These are phyloP conservation scores for Alternaria conjuncta DNA, from an alignment of 2,329 filamentous ascomycete genomes.

Conservation along the genomic window DNA sequence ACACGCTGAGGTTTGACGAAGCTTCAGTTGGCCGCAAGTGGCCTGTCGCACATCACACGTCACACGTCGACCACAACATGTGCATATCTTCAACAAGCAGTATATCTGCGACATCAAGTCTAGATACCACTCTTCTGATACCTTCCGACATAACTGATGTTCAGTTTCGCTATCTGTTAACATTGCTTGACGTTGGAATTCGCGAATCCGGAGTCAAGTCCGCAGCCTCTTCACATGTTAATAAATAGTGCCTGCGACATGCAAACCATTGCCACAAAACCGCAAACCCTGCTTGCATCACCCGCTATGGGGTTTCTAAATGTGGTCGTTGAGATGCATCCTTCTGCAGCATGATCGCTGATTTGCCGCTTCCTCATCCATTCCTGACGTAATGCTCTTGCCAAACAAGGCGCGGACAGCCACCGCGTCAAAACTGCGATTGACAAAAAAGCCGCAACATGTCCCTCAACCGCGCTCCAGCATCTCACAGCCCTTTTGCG, in stretches of 20 bases:
- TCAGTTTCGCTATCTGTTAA: not conserved
- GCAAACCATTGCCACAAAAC: not conserved
- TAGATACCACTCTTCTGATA: not conserved
- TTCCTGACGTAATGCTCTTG: conserved; percentile 17
- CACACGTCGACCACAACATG: not conserved
- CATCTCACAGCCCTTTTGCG: not conserved
- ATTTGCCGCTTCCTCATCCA: conserved; percentile 1
- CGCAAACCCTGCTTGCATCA: conserved; percentile 13
- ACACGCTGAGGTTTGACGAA: not conserved
- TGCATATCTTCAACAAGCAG: not conserved
- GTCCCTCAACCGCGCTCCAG: not conserved
- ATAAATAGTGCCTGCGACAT: not conserved
- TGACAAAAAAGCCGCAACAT: conserved; percentile 4
- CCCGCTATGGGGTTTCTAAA: conserved; percentile 1
- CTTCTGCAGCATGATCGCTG: not conserved
- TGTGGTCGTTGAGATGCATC: conserved; percentile 21
- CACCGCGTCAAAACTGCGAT: conserved; percentile 1
- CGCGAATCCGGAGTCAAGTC: not conserved
- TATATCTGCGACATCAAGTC: not conserved
- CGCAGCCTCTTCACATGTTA: conserved; percentile 5
- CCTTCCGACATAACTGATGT: not conserved
- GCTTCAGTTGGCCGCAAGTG: not conserved
- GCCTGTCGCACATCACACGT: not conserved
- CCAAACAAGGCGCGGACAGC: conserved; percentile 13
- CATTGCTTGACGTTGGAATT: not conserved